Conservation (phyloP, 805 yeast species). For the Kodamaea leandrae region DNA sequence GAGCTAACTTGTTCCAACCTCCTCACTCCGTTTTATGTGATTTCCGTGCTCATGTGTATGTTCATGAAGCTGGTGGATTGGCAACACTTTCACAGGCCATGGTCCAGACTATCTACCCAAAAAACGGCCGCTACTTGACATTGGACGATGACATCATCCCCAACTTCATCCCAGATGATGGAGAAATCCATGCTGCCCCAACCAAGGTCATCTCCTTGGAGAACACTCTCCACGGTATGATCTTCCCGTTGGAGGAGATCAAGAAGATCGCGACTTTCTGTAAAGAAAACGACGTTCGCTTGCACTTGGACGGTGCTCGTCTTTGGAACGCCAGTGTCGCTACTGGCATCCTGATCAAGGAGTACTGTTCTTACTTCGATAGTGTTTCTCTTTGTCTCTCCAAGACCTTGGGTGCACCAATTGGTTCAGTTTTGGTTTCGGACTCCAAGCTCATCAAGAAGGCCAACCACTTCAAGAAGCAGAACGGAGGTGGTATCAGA, state of each 20-base stretch:
- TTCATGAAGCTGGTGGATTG: constrained; percentile 43
- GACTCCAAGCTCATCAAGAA: constrained; percentile 30
- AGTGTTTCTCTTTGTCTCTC: constrained; percentile 43
- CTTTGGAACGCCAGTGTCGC: constrained; percentile 43
- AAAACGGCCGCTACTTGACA: constrained; percentile 34
- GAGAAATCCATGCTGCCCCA: constrained; percentile 45
- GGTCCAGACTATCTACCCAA: constrained; percentile 38
- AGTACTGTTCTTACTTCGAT: constrained; percentile 40
- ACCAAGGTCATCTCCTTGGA: constrained; percentile 44
- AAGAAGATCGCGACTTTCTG: constrained; percentile 35
- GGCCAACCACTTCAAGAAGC: constrained; percentile 46
- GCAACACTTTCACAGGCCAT: constrained; percentile 44
- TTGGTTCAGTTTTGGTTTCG: constrained; percentile 42
- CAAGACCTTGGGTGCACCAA: constrained; percentile 43
- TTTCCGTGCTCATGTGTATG: constrained; percentile 34
- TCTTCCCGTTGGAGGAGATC: constrained; percentile 41
- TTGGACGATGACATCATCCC: constrained; percentile 38
- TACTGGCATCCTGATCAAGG: constrained; percentile 39
- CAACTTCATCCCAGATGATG: constrained; percentile 40
- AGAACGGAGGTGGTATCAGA: constrained; percentile 45
- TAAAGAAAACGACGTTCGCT: constrained; percentile 28
- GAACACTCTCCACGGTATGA: constrained; percentile 43
- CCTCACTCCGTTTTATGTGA: constrained; percentile 42
- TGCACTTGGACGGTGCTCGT: constrained; percentile 45
- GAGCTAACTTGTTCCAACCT: constrained; percentile 41